Conservation (phyloP, 352 stramenopile species). For the Hyaloperonospora arabidopsidis region DNA sequence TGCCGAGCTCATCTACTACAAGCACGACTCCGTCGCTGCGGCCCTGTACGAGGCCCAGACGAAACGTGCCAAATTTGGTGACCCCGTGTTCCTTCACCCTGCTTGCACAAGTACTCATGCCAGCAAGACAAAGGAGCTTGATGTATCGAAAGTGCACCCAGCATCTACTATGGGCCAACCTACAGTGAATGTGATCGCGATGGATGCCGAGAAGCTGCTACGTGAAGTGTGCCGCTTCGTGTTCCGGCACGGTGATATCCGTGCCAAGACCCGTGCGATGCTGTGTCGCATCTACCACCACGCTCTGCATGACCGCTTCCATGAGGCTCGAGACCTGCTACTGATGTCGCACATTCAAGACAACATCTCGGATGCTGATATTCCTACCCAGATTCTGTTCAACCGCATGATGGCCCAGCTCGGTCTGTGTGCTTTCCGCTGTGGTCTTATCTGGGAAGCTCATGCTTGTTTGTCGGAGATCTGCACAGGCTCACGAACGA, state of each 20-base stretch:
- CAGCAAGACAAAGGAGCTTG: conserved; percentile 38
- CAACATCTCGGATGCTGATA: conserved; percentile 88
- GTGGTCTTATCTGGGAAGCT: conserved; percentile 92
- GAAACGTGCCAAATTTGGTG: conserved; percentile 80
- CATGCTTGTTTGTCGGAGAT: conserved; percentile 97
- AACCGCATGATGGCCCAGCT: conserved; percentile 92
- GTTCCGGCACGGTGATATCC: conserved; percentile 90
- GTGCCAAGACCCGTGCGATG: conserved; percentile 92
- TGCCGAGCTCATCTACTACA: conserved; percentile 96
- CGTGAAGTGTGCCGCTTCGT: conserved; percentile 88
- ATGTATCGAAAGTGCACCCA: conserved; percentile 65
- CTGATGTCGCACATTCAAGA: conserved; percentile 98
- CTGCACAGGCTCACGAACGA: conserved; percentile 87
- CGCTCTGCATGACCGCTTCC: conserved; percentile 96
- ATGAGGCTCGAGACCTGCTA: conserved; percentile 96
- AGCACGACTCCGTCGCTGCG: conserved; percentile 89
- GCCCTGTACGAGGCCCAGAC: conserved; percentile 69
- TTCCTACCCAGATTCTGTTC: conserved; percentile 96
- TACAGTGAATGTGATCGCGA: conserved; percentile 37
- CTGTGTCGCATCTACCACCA: conserved; percentile 98
- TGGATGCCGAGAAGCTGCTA: conserved; percentile 82
- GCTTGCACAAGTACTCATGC: conserved; percentile 62
- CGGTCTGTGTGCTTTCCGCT: conserved; percentile 94
- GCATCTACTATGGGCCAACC: conserved; percentile 69
- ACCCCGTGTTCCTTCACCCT: conserved; percentile 80